phyloP scores from a whole-genome alignment of 331 rosid genomes.

The Quercus lobata region DNA sequence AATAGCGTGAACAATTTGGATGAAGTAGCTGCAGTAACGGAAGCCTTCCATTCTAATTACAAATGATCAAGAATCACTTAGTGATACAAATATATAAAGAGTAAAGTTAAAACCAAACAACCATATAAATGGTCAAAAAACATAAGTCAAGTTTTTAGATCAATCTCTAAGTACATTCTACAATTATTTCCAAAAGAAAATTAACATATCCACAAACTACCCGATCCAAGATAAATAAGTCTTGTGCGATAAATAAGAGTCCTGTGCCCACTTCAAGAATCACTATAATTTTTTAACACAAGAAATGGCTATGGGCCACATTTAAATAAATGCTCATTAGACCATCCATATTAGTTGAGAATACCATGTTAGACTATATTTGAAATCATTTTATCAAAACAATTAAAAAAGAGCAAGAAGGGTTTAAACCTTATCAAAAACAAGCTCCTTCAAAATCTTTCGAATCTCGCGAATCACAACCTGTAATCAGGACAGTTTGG shows the following conservation, averaged over 20 bases:
- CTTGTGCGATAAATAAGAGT: not conserved
- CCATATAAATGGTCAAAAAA: not conserved
- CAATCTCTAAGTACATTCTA: not conserved
- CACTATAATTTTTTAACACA: not conserved
- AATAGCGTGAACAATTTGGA: slow-evolving; percentile 81
- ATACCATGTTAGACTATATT: slow-evolving; percentile 2
- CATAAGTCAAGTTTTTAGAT: not conserved
- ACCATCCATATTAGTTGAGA: not conserved
- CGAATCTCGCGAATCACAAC: slow-evolving; percentile 65
- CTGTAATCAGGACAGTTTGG: slow-evolving; percentile 39
- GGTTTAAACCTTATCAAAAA: slow-evolving; percentile 66
- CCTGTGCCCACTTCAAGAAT: not conserved
- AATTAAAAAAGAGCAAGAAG: slow-evolving; percentile 1
- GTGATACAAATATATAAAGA: not conserved
- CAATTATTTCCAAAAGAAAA: not conserved
- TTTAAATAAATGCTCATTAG: not conserved
- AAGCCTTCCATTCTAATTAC: slow-evolving; percentile 76
- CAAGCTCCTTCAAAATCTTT: slow-evolving; percentile 64
- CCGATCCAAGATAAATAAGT: not conserved
- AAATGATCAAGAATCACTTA: slow-evolving; percentile 11
- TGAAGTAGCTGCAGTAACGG: slow-evolving; percentile 67
- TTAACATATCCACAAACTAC: not conserved
- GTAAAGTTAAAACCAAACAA: not conserved
- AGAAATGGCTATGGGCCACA: not conserved
- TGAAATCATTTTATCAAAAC: not conserved